Evolutionary conservation across 352 stramenopile species (phyloP).

Genomic region (Phytopythium mirpurense): DNA sequence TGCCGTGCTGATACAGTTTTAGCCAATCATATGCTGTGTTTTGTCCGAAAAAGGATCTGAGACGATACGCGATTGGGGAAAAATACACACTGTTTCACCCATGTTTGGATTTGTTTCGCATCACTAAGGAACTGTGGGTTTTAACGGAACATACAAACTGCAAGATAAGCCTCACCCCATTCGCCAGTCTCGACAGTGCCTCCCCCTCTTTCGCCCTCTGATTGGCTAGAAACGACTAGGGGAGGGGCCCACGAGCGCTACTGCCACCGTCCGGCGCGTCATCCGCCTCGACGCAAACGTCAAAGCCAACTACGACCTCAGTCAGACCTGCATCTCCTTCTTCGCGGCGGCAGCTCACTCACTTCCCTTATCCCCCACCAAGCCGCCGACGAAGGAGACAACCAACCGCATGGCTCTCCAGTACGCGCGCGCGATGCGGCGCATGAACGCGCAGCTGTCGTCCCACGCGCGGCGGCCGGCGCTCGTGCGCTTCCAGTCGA

Average conservation of each 20-base stretch:
- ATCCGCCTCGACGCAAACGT: slow-evolving; percentile 7
- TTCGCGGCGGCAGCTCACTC: not conserved
- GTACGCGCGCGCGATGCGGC: slow-evolving; percentile 9
- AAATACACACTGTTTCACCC: not conserved
- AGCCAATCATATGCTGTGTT: not conserved
- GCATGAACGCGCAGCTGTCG: slow-evolving; percentile 10
- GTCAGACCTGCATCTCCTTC: no score
- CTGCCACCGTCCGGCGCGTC: not conserved
- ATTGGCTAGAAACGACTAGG: not conserved
- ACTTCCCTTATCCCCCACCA: not conserved
- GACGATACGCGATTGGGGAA: not conserved
- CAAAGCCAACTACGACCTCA: not conserved
- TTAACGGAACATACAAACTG: no score
- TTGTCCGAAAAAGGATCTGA: not conserved
- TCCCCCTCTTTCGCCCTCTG: not conserved
- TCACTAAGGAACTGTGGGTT: no score
- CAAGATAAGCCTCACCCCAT: no score
- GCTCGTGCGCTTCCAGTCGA: slow-evolving; percentile 12
- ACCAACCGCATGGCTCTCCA: not conserved
- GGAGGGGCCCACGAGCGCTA: not conserved
- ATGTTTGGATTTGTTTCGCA: no score
- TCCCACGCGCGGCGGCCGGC: not conserved
- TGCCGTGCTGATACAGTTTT: no score
- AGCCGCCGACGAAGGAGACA: slow-evolving; percentile 1
- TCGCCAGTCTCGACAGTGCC: no score